Base-by-base conservation (phyloP, 1,284 basidiomycete species). In the Malassezia japonica region DNA sequence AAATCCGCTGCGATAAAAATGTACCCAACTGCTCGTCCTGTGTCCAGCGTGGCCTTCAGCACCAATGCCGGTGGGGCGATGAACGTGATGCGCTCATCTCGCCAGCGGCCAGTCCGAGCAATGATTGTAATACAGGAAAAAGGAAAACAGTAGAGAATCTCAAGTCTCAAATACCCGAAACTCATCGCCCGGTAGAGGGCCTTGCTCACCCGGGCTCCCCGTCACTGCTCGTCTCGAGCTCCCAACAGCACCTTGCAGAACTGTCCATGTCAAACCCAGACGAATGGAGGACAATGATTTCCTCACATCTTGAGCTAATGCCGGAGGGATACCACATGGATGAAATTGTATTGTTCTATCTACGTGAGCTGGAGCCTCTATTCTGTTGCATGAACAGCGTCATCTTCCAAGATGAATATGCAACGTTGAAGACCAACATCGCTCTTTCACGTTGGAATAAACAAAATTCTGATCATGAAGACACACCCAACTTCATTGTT, bases 11-110 rank as follows among this genome's bases (percentile, higher is more conserved):
- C 39, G 59, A 64, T 42, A 54, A 61, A 23, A 64, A 64, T 42
- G 62, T 64, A 2, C 60, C 60, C 25, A 59, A 61, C 25, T 64
- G 62, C 35, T 56, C 56, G 29, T 54, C 53, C 31, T 64, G 62
- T 34, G 53, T 64, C 16, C 57, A 56, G 4, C 46, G 62, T 20
- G 62, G 62, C 8, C 55, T 64, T 1, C 57, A 56, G 2, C 62
- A 64, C 36, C 56, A 60, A 4, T 64, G 62, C 37, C 54, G 55
- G 18, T 64, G 60, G 60, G 62, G 62, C 28, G 62, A 64, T 18
- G 62, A 64, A 41, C 56, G 62, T 28, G 62, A 64, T 45, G 48
- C 44, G 28, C 13, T 62, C 10, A 43, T 55, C 13, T 41, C 56
- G 4, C 55, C 51, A 2, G 48, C 50, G 7, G 43, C 50, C 2